Evolutionary conservation across 352 stramenopile species (phyloP), one percentile per base, ranked within the genome.

Genomic region (Phytopythium oedochilum): DNA sequence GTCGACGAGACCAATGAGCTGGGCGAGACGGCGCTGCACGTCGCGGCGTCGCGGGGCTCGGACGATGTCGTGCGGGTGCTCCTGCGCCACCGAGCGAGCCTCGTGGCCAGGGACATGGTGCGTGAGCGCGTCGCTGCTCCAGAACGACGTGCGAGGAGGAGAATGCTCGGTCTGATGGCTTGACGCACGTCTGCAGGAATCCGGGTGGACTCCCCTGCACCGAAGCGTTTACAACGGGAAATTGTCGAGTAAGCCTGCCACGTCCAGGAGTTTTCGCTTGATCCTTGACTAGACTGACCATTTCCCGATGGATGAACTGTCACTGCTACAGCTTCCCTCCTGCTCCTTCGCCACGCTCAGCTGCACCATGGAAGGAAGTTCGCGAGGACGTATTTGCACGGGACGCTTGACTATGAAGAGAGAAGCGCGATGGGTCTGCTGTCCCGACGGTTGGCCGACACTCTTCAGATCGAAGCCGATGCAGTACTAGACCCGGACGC

Each of bases 161-260:
- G 46, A 28, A n/a, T 17, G n/a, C 8, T 28, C 7, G 14, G 10
- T 29, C 39, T 28, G 8, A 50, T 10, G 25, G 23, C 32, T 47
- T 6, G 36, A 17, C 53, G 64, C 35, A 52, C 28, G 42, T 44
- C 42, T 52, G 53, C 60, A 93, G 81, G 83, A 94, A 65, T 94
- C 83, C 48, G 79, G 83, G 29, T 94, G 83, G 75, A 92, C 83
- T 23, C 73, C 83, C 20, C 56, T 94, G 53, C 83, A 94, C 56
- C 81, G 81, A 35, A 88, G 75, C 64, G 47, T 88, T 12, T 88
- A 89, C 45, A 63, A 89, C 25, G 70, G 78, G 29, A 78, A 77
- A 53, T 63, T 94, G 29, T 76, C 76, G 42, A 88, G 79, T 92
- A 67, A 59, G 74, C 78, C 8, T 39, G 17, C 35, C 11, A 29